A percentile compares a stretch with the other conserved stretches of the same genome.
Conservation (phyloP, 2,329 filamentous ascomycete species). For the Colletotrichum cordylinicola region DNA sequence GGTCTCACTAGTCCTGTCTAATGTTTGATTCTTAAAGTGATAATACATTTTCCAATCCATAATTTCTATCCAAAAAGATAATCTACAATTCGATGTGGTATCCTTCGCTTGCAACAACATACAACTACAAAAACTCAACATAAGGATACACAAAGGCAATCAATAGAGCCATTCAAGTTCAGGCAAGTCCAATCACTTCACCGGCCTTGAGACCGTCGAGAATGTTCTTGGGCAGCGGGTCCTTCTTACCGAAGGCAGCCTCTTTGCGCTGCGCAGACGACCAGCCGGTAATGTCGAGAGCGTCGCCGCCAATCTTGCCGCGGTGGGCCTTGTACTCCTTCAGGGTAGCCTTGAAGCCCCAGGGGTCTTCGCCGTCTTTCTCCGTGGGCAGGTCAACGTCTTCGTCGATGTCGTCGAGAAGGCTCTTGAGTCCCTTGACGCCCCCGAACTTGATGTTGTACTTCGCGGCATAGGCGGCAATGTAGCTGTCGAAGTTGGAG, state of each 20-base stretch:
- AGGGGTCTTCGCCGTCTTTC: conserved; percentile 28
- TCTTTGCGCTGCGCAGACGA: conserved; percentile 36
- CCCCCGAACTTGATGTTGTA: conserved; percentile 35
- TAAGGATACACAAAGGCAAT: not conserved
- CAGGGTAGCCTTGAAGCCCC: conserved; percentile 28
- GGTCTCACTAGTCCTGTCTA: conserved; percentile 15
- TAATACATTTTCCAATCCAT: not conserved
- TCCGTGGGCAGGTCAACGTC: conserved; percentile 29
- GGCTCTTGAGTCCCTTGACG: conserved; percentile 27
- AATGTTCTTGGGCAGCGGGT: conserved; percentile 37
- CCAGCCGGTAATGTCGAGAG: conserved; percentile 40
- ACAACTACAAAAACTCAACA: not conserved
- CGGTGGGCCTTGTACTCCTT: conserved; percentile 25
- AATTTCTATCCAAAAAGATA: not conserved
- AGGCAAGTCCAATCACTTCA: conserved; percentile 28
- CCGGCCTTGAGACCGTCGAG: conserved; percentile 43
- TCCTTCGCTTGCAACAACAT: not conserved
- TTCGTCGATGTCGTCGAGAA: conserved; percentile 23
- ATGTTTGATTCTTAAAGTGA: not conserved
- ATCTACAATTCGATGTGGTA: not conserved
- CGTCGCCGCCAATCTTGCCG: conserved; percentile 41
- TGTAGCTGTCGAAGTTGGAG: conserved; percentile 31
- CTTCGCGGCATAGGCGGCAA: conserved; percentile 39
- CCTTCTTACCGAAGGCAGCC: conserved; percentile 35
- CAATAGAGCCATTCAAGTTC: not conserved